Conservation (phyloP, 2,329 filamentous ascomycete genomes). For the Fusarium hostae region DNA sequence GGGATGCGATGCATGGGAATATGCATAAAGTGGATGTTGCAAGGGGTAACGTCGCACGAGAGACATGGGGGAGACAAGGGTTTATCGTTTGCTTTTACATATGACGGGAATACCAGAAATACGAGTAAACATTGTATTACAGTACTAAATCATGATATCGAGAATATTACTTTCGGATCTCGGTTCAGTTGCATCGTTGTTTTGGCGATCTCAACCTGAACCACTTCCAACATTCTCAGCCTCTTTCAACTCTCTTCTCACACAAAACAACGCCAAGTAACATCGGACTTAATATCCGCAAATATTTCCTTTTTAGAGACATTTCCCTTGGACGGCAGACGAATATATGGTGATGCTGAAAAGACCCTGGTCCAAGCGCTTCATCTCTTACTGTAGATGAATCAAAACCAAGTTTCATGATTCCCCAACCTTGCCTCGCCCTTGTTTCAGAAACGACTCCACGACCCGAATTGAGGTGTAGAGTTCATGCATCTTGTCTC, state of each 20-base stretch:
- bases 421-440: slow-evolving; percentile 16
- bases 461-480: slow-evolving; percentile 9
- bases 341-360: slow-evolving; percentile 5
- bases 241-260: not conserved
- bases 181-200: not conserved
- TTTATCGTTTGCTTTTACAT: slow-evolving; percentile 14
- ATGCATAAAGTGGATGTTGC: slow-evolving; percentile 39
- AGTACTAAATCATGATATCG: not conserved
- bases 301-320: not conserved
- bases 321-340: not conserved
- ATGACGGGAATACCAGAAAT: slow-evolving; percentile 23
- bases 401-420: slow-evolving; percentile 32
- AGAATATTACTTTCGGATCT: not conserved
- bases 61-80: slow-evolving; percentile 19
- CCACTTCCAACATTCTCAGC: not conserved
- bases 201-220: not conserved
- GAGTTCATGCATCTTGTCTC: slow-evolving; percentile 14
- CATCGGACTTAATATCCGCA: not conserved
- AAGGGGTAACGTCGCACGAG: slow-evolving; percentile 32
- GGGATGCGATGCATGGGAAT: slow-evolving; percentile 29
- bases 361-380: slow-evolving; percentile 27
- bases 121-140: slow-evolving; percentile 1
- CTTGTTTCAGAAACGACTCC: slow-evolving; percentile 31
- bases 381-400: slow-evolving; percentile 35
- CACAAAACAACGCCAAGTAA: slow-evolving; percentile 13